phyloP scores from a whole-genome alignment of 768 basidiomycete species.

The Auricularia cornea region DNA sequence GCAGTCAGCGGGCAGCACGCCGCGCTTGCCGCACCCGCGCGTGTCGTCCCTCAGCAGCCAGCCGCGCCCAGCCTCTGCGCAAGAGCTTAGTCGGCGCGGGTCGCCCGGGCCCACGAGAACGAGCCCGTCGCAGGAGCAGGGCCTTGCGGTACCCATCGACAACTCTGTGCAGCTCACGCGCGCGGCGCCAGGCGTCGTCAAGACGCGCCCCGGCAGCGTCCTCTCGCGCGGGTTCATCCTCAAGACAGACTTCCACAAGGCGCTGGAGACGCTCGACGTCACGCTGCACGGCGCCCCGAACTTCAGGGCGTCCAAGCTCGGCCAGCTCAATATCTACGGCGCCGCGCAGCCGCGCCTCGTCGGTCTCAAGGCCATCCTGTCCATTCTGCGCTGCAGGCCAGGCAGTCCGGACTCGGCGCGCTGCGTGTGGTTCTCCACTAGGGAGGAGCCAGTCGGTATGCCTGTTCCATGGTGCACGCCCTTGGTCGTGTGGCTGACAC shows the following conservation, averaged over 20 bases:
- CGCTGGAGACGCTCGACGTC: slow-evolving; percentile 73
- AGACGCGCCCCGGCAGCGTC: slow-evolving; percentile 75
- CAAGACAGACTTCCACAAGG: slow-evolving; percentile 88
- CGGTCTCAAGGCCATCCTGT: slow-evolving; percentile 83
- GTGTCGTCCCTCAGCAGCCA: background rate
- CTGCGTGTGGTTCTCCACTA: slow-evolving; percentile 92
- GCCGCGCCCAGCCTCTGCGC: background rate
- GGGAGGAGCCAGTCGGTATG: slow-evolving; percentile 91
- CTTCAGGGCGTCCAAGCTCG: slow-evolving; percentile 75
- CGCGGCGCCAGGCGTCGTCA: slow-evolving; percentile 64
- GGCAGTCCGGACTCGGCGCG: slow-evolving; percentile 53
- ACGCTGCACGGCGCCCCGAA: slow-evolving; percentile 94
- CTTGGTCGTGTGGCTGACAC: slow-evolving; percentile 1
- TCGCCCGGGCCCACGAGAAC: background rate
- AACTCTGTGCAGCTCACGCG: slow-evolving; percentile 3
- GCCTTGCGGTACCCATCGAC: background rate
- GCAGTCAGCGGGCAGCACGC: background rate
- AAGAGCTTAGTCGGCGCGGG: background rate
- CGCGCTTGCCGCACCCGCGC: background rate
- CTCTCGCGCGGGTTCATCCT: slow-evolving; percentile 84
- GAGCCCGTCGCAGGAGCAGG: background rate
- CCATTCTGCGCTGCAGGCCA: slow-evolving; percentile 69
- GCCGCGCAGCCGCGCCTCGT: slow-evolving; percentile 92
- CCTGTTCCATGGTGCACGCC: slow-evolving; percentile 7
- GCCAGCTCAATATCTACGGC: slow-evolving; percentile 85